Conservation (phyloP, 1,139 yeast genomes). For the Saccharomyces hybrid region DNA sequence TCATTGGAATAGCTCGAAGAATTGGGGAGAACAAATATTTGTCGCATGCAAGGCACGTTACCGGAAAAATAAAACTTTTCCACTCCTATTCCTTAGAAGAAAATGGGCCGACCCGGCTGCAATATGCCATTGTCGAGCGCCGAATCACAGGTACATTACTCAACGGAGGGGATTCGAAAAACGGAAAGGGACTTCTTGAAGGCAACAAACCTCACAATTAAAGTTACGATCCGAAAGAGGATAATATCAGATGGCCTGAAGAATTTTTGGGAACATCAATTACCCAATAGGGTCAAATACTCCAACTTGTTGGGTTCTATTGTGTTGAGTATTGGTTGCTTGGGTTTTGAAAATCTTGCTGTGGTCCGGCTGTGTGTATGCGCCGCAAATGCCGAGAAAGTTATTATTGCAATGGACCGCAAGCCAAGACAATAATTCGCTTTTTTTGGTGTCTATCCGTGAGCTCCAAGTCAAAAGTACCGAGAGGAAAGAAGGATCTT, state of each 20-base stretch:
- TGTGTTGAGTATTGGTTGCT: not conserved
- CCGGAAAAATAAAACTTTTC: not conserved
- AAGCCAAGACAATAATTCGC: not conserved
- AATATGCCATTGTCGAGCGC: not conserved
- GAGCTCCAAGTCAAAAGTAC: not conserved
- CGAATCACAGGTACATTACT: not conserved
- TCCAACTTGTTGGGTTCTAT: not conserved
- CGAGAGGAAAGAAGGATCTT: not conserved
- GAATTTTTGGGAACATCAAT: not conserved
- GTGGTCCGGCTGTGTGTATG: not conserved
- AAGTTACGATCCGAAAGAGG: not conserved
- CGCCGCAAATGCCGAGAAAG: not conserved
- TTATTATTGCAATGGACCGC: not conserved
- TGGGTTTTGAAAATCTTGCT: not conserved
- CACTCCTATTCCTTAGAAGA: not conserved
- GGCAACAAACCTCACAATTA: not conserved
- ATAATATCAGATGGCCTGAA: not conserved
- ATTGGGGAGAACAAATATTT: not conserved
- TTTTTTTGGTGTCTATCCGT: not conserved
- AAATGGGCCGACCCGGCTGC: not conserved
- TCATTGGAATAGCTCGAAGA: not conserved
- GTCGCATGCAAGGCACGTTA: not conserved
- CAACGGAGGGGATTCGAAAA: not conserved
- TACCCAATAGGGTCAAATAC: not conserved
- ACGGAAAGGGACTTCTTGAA: not conserved